Conservation (phyloP, 73 alveolate genomes). For the Paramecium caudatum region DNA sequence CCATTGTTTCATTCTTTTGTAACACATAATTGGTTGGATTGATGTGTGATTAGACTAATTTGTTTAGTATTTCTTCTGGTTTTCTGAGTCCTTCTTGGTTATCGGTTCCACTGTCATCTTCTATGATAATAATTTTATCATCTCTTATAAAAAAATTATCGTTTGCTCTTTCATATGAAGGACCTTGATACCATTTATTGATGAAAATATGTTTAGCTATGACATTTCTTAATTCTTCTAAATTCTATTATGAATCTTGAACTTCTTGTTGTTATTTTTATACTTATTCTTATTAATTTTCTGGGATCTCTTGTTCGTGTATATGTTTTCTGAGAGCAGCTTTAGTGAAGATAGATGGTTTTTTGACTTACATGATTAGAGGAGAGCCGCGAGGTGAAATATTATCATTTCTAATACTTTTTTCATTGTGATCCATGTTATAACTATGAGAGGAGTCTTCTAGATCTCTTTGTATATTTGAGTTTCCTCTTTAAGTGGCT, state of each 20-base stretch:
- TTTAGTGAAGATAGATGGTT: constrained; percentile 15
- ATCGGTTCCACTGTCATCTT: constrained; percentile 23
- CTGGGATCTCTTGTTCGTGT: not conserved
- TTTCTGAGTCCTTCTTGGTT: not conserved
- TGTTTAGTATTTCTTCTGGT: constrained; percentile 4
- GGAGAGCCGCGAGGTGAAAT: constrained; percentile 17
- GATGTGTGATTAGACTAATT: constrained; percentile 11
- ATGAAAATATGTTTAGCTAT: constrained; percentile 57
- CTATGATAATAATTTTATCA: constrained; percentile 64
- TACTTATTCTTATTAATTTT: not conserved
- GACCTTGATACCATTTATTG: constrained; percentile 67
- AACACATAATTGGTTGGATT: constrained; percentile 46
- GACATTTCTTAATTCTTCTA: constrained; percentile 42
- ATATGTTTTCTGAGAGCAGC: constrained; percentile 16
- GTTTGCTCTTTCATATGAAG: not conserved
- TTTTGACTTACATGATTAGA: not conserved
- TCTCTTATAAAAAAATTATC: constrained; percentile 61
- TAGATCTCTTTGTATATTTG: constrained; percentile 25
- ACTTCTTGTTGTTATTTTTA: not conserved
- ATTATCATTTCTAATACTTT: not conserved
- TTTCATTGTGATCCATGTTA: constrained; percentile 16
- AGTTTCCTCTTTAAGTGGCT: not conserved
- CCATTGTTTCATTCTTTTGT: constrained; percentile 31
- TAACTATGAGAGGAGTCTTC: constrained; percentile 17
- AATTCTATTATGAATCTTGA: constrained; percentile 7